These are phyloP conservation scores for Fagopyrum esculentum DNA, from an alignment of 148 eudicot genomes.

Conservation along the genomic window DNA sequence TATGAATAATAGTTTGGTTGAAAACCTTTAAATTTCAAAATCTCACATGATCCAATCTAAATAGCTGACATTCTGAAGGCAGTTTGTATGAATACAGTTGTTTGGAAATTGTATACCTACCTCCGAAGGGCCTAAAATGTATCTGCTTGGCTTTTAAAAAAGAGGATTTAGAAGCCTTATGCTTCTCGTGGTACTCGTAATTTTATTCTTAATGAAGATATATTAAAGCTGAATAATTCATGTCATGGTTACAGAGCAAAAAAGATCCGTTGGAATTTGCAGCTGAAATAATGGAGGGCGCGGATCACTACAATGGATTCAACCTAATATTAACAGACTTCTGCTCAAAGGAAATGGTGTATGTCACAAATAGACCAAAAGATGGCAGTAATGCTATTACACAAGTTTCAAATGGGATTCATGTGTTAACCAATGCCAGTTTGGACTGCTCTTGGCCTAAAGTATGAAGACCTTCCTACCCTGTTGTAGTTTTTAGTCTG, in stretches of 20 bases:
- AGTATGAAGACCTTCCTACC: constrained; percentile 26
- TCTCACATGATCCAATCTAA: not conserved
- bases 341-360: constrained; percentile 51
- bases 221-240: not conserved
- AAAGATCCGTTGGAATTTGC: constrained; percentile 63
- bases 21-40: too few species aligned
- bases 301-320: constrained; percentile 58
- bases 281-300: constrained; percentile 50
- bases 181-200: not conserved
- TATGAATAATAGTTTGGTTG: too few species aligned
- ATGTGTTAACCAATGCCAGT: constrained; percentile 70
- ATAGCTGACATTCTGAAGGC: not conserved
- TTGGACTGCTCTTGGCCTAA: constrained; percentile 82
- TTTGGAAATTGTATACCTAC: not conserved
- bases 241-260: constrained; percentile 35
- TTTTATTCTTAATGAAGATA: not conserved
- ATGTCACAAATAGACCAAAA: constrained; percentile 70
- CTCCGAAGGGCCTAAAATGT: not conserved
- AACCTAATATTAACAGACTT: constrained; percentile 65
- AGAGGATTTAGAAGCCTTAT: not conserved
- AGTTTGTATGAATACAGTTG: not conserved
- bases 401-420: constrained; percentile 66
- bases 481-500: not conserved
- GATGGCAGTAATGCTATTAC: constrained; percentile 26
- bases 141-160: not conserved